Evolutionary conservation across 306 rosid species (phyloP), one percentile per base, ranked within the genome.

Genomic region (Lagenaria siceraria): DNA sequence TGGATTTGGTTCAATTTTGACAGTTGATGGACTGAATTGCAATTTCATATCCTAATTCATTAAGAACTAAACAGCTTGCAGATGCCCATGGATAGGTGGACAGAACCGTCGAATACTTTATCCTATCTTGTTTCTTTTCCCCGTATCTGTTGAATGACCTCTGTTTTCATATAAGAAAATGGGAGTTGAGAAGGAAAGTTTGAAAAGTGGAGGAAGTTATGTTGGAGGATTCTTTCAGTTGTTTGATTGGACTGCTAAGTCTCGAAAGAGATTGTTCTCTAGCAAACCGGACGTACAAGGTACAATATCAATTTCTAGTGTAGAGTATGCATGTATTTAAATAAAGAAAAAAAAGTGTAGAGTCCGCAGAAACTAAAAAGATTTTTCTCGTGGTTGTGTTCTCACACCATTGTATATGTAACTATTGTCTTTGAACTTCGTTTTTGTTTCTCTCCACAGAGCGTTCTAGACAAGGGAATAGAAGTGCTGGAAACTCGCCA

Each of bases 211-310:
- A 73, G 86, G 87, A 63, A 84, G 93, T 69, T 85, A 91, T 73
- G 93, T 80, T 46, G 96, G 98, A 60, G 88, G 96, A 42, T 90
- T 95, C 78, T 88, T 95, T 74, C 96, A 95, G 49, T 82, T 95
- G 83, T 95, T 95, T 77, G 97, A 95, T 80, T 95, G 98, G 97
- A 90, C 80, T 55, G 81, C 97, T 43, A 95, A 95, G 83, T 89
- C 97, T 12, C 89, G 96, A 8, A 95, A 95, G 84, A 95, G 89
- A 74, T 82, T 95, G 65, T 95, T 95, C 83, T 79, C 97, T 10
- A 79, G 85, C 80, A 90, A 90, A 79, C 80, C 87, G 46, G 97
- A 87, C 49, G 75, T 76, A 72, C 87, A 88, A 80, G 97, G 97
- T 95, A 84, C 19, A 58, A 38, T 46, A 42, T 62, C 4, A 54